Evolutionary conservation across 2,329 filamentous ascomycete species (phyloP).

Genomic region (Aureobasidium musti): DNA sequence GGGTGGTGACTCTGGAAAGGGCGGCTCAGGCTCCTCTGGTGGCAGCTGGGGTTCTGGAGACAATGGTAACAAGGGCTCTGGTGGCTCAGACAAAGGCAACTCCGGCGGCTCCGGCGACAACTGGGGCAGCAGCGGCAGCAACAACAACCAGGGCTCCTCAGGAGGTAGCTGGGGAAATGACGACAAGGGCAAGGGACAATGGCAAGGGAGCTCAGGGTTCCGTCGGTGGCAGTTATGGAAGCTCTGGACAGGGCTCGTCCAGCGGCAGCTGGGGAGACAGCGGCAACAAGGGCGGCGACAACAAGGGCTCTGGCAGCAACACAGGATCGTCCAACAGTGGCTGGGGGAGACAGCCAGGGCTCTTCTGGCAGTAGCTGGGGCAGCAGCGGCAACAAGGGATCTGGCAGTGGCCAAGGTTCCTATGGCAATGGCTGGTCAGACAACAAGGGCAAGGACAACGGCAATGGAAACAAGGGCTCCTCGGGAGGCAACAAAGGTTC

Average conservation of each 20-base stretch:
- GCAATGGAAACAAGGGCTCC: neutral
- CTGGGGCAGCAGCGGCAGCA: too few species aligned
- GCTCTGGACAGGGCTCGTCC: neutral
- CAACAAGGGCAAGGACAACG: neutral
- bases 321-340: neutral
- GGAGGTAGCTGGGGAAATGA: neutral
- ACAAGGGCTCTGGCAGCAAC: neutral
- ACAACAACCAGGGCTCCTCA: conserved; percentile 1
- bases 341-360: conserved; percentile 3
- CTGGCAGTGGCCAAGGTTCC: neutral
- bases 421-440: neutral
- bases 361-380: neutral
- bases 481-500: neutral
- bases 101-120: neutral
- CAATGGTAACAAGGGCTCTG: neutral
- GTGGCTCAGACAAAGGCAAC: neutral
- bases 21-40: neutral
- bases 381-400: neutral
- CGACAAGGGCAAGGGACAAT: neutral
- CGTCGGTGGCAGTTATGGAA: neutral
- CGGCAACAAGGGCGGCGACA: neutral
- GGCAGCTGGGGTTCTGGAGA: neutral
- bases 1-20: neutral
- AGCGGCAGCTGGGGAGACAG: neutral
- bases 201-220: neutral